Evolutionary conservation across 345 rosid species (phyloP), one percentile per base, ranked within the genome.

Genomic region (Mangifera indica): DNA sequence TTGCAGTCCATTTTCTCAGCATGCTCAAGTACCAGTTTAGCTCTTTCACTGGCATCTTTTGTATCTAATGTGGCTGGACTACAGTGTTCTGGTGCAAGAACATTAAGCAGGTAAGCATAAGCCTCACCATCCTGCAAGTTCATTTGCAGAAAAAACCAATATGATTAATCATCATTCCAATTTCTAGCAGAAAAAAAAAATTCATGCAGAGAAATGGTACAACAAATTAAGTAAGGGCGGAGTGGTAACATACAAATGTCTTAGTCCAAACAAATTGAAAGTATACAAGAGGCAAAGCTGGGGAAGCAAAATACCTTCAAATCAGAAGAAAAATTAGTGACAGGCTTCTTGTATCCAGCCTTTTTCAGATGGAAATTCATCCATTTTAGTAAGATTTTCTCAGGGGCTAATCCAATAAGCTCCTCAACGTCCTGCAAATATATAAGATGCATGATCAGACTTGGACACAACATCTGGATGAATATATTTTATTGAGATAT

Each of bases 301-400:
- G 66, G 48, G 66, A 24, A 63, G 60, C 69, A 25, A 68, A 10
- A 52, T 81, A 93, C 96, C 94, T 93, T 93, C 75, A 93, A 24
- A 72, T 93, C 97, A 2, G 92, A 88, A 75, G 97, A 89, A 83
- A 86, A 93, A 76, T 93, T 93, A 44, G 87, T 65, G 60, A 91
- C 88, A 25, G 87, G 75, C 86, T 85, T 91, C 92, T 90, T 84
- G 69, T 91, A 93, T 72, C 98, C 97, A 7, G 86, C 97, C 83
- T 88, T 91, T 76, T 88, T 84, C 44, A 93, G 86, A 82, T 93
- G 97, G 83, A 89, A 93, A 79, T 93, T 93, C 91, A 89, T 88
- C 97, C 98, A 91, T 78, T 79, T 93, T 51, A 91, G 75, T 69
- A 93, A 77, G 76, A 93, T 73, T 82, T 89, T 93, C 88, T 93